phyloP scores from a whole-genome alignment of 2,329 filamentous ascomycete genomes.

The Cytospora mali region DNA sequence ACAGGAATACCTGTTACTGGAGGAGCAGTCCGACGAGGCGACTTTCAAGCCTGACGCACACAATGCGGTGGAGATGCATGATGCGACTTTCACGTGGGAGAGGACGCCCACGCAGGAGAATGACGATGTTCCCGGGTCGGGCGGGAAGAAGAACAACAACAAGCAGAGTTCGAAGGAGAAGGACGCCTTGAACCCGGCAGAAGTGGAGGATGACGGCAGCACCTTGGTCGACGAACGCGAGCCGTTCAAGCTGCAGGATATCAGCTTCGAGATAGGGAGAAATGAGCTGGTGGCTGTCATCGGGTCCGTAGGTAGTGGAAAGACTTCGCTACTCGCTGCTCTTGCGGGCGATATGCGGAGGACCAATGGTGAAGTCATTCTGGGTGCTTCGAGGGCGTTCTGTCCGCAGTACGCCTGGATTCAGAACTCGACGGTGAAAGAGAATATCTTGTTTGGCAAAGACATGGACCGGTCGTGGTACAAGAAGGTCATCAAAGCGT shows the following conservation, averaged over 20 bases:
- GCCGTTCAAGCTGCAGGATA: constrained; percentile 71
- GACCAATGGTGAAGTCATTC: constrained; percentile 70
- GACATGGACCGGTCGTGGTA: constrained; percentile 78
- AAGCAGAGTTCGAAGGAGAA: constrained; percentile 43
- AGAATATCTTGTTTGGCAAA: constrained; percentile 92
- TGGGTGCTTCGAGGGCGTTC: constrained; percentile 82
- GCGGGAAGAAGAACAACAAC: constrained; percentile 49
- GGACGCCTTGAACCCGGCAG: constrained; percentile 35
- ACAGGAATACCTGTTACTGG: constrained; percentile 82
- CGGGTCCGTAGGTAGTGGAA: constrained; percentile 85
- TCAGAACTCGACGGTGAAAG: constrained; percentile 81
- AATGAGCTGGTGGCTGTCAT: constrained; percentile 85
- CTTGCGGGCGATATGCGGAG: constrained; percentile 93
- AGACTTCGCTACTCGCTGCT: constrained; percentile 85
- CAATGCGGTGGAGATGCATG: constrained; percentile 70
- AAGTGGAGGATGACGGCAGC: constrained; percentile 49
- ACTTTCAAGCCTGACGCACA: constrained; percentile 58
- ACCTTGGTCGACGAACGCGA: constrained; percentile 58
- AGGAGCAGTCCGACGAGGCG: constrained; percentile 78
- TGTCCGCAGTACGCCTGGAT: constrained; percentile 99
- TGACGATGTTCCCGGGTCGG: constrained; percentile 21
- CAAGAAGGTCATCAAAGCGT: constrained; percentile 74
- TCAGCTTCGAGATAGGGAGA: constrained; percentile 69
- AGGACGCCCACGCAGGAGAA: constrained; percentile 41
- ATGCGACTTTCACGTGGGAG: constrained; percentile 90